Percentiles rank a stretch among this genome's conserved stretches.
Conservation (phyloP, 2,329 filamentous ascomycete species). For the Parastagonospora nodorum region DNA sequence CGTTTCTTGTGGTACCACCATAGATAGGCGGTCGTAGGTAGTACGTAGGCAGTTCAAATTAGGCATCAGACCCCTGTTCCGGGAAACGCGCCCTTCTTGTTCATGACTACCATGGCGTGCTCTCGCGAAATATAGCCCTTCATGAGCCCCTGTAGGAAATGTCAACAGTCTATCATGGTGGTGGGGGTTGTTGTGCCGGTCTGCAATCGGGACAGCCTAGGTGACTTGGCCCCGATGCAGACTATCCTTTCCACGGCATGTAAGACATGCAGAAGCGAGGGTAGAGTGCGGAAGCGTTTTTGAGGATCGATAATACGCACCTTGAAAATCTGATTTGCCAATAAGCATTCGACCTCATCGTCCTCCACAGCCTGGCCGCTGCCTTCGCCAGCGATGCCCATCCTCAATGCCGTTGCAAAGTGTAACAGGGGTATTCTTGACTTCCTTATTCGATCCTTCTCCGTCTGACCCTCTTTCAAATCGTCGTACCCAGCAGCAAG, state of each 20-base stretch:
- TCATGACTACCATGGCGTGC: conserved; percentile 86
- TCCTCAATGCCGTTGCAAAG: conserved; percentile 81
- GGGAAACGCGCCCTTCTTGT: conserved; percentile 91
- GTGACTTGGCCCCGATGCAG: not conserved
- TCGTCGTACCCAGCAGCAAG: conserved; percentile 79
- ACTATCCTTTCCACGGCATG: conserved; percentile 1
- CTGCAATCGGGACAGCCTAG: conserved; percentile 12
- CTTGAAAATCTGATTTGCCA: conserved; percentile 99
- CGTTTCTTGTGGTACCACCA: conserved; percentile 9
- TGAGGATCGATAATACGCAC: conserved; percentile 55
- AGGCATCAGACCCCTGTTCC: conserved; percentile 71
- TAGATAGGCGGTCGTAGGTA: conserved; percentile 4
- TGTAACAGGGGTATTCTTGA: conserved; percentile 83
- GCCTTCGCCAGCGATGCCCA: conserved; percentile 65
- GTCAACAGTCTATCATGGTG: conserved; percentile 18
- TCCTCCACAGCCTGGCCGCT: conserved; percentile 68
- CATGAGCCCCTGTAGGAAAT: conserved; percentile 73
- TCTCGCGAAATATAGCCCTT: conserved; percentile 98
- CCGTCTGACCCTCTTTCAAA: conserved; percentile 68
- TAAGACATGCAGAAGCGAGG: conserved; percentile 6
- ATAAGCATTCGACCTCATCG: conserved; percentile 92
- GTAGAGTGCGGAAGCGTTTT: conserved; percentile 11
- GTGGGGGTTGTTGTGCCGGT: not conserved
- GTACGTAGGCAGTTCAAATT: conserved; percentile 10
- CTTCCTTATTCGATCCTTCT: conserved; percentile 65